These are phyloP conservation scores for Skeletonema tropicum DNA, from an alignment of 108 stramenopile genomes.

Conservation along the genomic window DNA sequence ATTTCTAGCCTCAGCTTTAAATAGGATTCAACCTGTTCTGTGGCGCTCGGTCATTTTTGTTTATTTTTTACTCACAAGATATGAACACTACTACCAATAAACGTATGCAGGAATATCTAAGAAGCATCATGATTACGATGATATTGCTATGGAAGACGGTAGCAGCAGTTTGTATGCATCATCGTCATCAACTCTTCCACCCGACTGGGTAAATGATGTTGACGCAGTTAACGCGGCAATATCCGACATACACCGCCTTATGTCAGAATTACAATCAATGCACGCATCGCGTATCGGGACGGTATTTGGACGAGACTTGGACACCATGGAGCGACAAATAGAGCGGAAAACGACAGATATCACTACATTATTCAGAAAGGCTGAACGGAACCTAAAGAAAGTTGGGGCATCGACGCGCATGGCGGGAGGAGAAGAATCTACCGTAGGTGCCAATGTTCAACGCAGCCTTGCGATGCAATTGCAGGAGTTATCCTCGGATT, in stretches of 20 bases:
- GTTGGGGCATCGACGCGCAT: slow-evolving; percentile 81
- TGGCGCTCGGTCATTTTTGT: background rate
- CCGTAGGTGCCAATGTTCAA: slow-evolving; percentile 89
- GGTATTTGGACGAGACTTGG: slow-evolving; percentile 88
- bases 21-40: no score
- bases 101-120: slow-evolving; percentile 2
- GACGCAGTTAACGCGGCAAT: slow-evolving; percentile 79
- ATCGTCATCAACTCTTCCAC: slow-evolving; percentile 59
- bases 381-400: slow-evolving; percentile 79
- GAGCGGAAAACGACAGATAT: slow-evolving; percentile 85
- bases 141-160: slow-evolving; percentile 9
- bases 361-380: slow-evolving; percentile 87
- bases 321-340: slow-evolving; percentile 89
- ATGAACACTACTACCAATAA: background rate
- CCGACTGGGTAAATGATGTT: slow-evolving; percentile 85
- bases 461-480: slow-evolving; percentile 92
- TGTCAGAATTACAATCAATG: slow-evolving; percentile 84
- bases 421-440: slow-evolving; percentile 86
- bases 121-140: slow-evolving; percentile 9
- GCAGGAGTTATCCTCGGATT: slow-evolving; percentile 88
- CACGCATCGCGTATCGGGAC: slow-evolving; percentile 92
- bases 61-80: background rate
- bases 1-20: no score
- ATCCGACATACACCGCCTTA: slow-evolving; percentile 78
- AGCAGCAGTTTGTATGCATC: background rate